Conservation (phyloP, 208 protist species). For the Crithidia acanthocephali region DNA sequence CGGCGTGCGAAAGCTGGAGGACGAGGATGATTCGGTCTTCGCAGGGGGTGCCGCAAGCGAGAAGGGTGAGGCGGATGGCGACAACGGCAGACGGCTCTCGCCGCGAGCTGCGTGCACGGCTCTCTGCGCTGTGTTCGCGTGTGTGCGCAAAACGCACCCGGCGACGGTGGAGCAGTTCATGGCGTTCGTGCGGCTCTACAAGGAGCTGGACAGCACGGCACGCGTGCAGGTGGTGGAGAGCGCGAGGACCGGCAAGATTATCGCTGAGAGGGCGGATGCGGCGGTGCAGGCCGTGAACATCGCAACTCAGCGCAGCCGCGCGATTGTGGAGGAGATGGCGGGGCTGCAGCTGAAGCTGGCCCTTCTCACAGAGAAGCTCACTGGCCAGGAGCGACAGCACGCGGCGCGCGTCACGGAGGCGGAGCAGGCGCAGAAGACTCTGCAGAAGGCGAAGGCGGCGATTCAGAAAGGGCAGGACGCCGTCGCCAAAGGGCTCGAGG, state of each 20-base stretch:
- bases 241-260: constrained; percentile 27
- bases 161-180: constrained; percentile 40
- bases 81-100: constrained; percentile 19
- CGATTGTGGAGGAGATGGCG: constrained; percentile 42
- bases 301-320: constrained; percentile 42
- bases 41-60: neutral
- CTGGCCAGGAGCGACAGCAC: constrained; percentile 27
- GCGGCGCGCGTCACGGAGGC: constrained; percentile 26
- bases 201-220: constrained; percentile 20
- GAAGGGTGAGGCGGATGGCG: constrained; percentile 6
- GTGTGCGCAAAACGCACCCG: constrained; percentile 19
- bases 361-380: constrained; percentile 27
- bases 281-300: constrained; percentile 52
- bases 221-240: constrained; percentile 28
- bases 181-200: constrained; percentile 26
- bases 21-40: constrained; percentile 8
- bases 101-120: constrained; percentile 18
- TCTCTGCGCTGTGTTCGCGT: constrained; percentile 25
- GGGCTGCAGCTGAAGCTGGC: constrained; percentile 33
- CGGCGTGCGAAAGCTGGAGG: constrained; percentile 22
- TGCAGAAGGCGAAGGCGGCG: constrained; percentile 14
- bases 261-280: constrained; percentile 35
- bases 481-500: constrained; percentile 15
- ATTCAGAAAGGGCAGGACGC: constrained; percentile 5
- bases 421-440: constrained; percentile 14